Evolutionary conservation across 805 yeast genomes (phyloP), one percentile per base, ranked within the genome.

Genomic region (Saccharomyces eubayanus): DNA sequence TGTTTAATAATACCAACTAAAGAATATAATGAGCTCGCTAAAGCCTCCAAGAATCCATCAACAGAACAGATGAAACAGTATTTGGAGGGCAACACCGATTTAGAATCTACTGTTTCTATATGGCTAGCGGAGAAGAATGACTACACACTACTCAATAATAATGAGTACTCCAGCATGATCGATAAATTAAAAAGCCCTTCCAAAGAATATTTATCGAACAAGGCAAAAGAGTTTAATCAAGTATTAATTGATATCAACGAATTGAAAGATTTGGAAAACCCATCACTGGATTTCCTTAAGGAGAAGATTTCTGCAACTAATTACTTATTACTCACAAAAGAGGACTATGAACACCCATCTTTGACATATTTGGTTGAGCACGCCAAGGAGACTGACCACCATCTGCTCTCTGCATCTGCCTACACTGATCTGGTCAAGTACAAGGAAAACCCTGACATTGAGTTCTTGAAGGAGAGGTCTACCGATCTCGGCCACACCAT

Each of bases 301-400:
- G 57, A 61, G 16, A 66, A 62, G 20, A 69, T 71, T 5, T 43
- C 60, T 8, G 51, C 54, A 3, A 58, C 63, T 21, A 71, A 65
- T 2, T 61, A 57, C 12, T 53, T 50, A 21, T 47, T 69, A n/a
- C 49, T 70, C 9, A 46, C 61, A 2, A 41, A 49, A 12, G 51
- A 49, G 2, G 64, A 59, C 4, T 54, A 60, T 31, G 41, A 55
- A 14, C n/a, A 11, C n/a, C 48, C 48, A 46, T 21, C 48, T 11
- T 14, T 24, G 11, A n/a, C 5, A 11, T 46, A 46, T 20, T 5
- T 46, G 1, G 29, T 27, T 14, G 48, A 46, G 14, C 48, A 46
- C 5, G 48, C 48, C 20, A 27, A 24, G 20, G 14, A 6, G 12
- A 9, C 43, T 8, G 12, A 36, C 20, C 24, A 36, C 24, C 43